Evolutionary conservation across 2,329 filamentous ascomycete species (phyloP).

Genomic region (Cylindrodendrum hubeiense): DNA sequence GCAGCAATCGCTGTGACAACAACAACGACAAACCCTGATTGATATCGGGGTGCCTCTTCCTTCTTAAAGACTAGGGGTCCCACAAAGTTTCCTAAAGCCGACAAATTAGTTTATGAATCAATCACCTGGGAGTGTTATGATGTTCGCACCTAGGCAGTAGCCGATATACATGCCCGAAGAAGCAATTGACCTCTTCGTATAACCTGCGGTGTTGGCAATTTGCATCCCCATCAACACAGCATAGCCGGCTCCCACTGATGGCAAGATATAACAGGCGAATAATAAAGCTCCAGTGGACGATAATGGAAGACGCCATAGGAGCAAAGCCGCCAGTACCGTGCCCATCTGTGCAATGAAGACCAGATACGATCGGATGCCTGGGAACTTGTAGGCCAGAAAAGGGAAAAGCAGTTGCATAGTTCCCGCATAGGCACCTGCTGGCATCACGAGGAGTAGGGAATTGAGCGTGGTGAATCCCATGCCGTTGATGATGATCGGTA

Average conservation of each 20-base stretch:
- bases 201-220: conserved; percentile 65
- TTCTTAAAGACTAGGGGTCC: conserved; percentile 56
- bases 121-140: too few relatives aligned
- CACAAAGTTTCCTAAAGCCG: conserved; percentile 53
- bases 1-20: conserved; percentile 48
- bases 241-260: conserved; percentile 58
- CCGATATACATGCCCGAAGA: conserved; percentile 64
- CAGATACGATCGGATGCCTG: conserved; percentile 51
- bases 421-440: conserved; percentile 51
- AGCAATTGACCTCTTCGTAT: conserved; percentile 62
- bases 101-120: neutral
- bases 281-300: conserved; percentile 54
- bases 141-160: conserved; percentile 58
- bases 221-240: conserved; percentile 55
- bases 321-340: conserved; percentile 50
- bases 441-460: conserved; percentile 53
- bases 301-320: conserved; percentile 34
- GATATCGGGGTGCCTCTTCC: conserved; percentile 55
- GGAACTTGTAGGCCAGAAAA: conserved; percentile 54
- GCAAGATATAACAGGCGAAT: conserved; percentile 62
- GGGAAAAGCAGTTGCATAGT: conserved; percentile 54
- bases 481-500: conserved; percentile 58
- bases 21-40: conserved; percentile 54
- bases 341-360: conserved; percentile 54
- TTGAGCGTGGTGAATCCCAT: conserved; percentile 59